phyloP scores from a whole-genome alignment of 129 eudicot genomes.

The Smallanthus sonchifolius region DNA sequence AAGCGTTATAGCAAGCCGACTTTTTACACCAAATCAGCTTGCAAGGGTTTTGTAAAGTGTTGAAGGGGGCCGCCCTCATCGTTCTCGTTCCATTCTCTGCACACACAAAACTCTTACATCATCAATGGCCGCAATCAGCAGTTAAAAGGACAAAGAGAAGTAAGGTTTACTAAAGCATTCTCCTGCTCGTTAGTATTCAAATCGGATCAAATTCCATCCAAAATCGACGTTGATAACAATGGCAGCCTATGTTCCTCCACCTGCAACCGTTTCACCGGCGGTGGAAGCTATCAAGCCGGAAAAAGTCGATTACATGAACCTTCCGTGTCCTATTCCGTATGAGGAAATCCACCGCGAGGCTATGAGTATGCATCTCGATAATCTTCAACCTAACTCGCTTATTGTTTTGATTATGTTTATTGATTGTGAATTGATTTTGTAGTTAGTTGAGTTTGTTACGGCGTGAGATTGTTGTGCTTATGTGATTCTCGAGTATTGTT shows the following conservation, averaged over 20 bases:
- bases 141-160: neutral
- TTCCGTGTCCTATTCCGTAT: conserved; percentile 88
- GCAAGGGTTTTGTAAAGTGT: conserved; percentile 25
- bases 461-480: conserved; percentile 2
- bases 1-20: conserved; percentile 7
- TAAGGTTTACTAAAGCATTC: neutral
- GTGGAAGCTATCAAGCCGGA: conserved; percentile 38
- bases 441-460: neutral
- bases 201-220: conserved; percentile 9
- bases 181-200: neutral
- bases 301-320: conserved; percentile 64
- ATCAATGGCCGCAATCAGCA: conserved; percentile 21
- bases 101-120: neutral
- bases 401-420: neutral
- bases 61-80: conserved; percentile 9
- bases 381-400: neutral
- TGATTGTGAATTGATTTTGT: neutral
- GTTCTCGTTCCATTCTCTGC: conserved; percentile 14
- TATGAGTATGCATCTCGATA: conserved; percentile 45
- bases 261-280: conserved; percentile 31
- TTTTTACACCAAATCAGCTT: neutral
- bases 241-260: conserved; percentile 50
- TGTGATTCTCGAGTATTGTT: conserved; percentile 10
- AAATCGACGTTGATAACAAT: conserved; percentile 34
- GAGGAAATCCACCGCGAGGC: conserved; percentile 96